Evolutionary conservation across 495 filamentous ascomycete species (phyloP).

Genomic region (Terfezia boudieri): DNA sequence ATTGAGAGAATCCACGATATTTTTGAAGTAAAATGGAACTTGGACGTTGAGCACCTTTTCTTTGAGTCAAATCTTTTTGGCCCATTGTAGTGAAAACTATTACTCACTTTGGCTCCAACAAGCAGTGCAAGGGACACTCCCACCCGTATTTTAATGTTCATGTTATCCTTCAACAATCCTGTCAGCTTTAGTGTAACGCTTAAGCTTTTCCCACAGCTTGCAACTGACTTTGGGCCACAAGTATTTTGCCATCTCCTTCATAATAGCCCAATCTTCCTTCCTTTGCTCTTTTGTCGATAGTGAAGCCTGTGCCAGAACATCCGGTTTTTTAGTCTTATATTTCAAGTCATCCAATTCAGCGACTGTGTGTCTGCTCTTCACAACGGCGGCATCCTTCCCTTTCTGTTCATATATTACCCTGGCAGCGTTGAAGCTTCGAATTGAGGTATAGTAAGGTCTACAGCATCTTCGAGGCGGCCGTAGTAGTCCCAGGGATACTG

Average conservation of each 20-base stretch:
- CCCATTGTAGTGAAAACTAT: constrained; percentile 8
- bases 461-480: background rate
- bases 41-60: constrained; percentile 72
- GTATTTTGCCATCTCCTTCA: constrained; percentile 91
- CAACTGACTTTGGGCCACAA: constrained; percentile 69
- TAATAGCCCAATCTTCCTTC: constrained; percentile 94
- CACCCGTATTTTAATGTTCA: constrained; percentile 65
- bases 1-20: constrained; percentile 92
- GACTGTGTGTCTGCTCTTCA: background rate
- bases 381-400: background rate
- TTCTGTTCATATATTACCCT: background rate
- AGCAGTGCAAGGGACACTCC: constrained; percentile 57
- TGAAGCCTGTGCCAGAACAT: background rate
- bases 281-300: constrained; percentile 56
- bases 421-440: background rate
- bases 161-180: constrained; percentile 34
- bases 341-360: background rate
- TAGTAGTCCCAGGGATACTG: background rate
- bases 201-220: background rate
- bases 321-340: background rate
- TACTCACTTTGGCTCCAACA: constrained; percentile 53
- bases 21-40: constrained; percentile 97
- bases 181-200: background rate
- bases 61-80: background rate
- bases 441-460: background rate